These are phyloP conservation scores for Pseudocercospora fijiensis DNA, from an alignment of 2,329 filamentous ascomycete species.

Conservation along the genomic window DNA sequence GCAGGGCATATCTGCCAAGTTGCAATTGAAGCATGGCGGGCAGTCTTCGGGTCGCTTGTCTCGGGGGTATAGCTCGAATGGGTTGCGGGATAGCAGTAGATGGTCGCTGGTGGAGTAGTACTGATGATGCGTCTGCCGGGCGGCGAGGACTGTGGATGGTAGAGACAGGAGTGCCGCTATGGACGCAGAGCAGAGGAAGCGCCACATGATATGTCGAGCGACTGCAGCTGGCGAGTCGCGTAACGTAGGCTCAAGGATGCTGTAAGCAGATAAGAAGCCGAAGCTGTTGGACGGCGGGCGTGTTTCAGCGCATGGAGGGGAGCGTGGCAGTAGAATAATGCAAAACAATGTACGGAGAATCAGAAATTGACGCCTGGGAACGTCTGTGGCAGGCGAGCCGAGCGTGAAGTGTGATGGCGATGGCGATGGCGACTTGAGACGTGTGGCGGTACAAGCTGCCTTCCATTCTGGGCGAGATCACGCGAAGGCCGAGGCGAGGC, in stretches of 20 bases:
- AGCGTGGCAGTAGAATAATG: neutral
- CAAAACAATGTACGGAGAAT: neutral
- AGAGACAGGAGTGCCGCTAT: slow-evolving; percentile 28
- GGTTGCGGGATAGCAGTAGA: slow-evolving; percentile 27
- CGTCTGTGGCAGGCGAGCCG: neutral
- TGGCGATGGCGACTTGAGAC: too few relatives aligned
- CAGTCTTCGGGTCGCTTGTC: slow-evolving; percentile 73
- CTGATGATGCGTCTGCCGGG: slow-evolving; percentile 25
- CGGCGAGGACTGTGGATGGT: slow-evolving; percentile 23
- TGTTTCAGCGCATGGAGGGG: neutral
- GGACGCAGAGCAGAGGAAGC: slow-evolving; percentile 24
- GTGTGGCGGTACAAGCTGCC: slow-evolving; percentile 5
- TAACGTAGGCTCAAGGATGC: neutral
- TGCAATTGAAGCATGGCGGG: slow-evolving; percentile 95
- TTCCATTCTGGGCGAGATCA: neutral
- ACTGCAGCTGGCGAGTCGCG: slow-evolving; percentile 3
- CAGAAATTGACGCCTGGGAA: neutral
- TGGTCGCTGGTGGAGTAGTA: slow-evolving; percentile 36
- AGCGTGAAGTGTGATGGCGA: neutral
- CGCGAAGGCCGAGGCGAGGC: neutral
- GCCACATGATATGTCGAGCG: slow-evolving; percentile 30
- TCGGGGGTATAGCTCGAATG: slow-evolving; percentile 53
- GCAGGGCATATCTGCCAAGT: slow-evolving; percentile 87
- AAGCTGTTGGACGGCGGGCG: neutral
- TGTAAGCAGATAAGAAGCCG: neutral